Conservation (phyloP, 345 rosid genomes). For the Aegle marmelos region DNA sequence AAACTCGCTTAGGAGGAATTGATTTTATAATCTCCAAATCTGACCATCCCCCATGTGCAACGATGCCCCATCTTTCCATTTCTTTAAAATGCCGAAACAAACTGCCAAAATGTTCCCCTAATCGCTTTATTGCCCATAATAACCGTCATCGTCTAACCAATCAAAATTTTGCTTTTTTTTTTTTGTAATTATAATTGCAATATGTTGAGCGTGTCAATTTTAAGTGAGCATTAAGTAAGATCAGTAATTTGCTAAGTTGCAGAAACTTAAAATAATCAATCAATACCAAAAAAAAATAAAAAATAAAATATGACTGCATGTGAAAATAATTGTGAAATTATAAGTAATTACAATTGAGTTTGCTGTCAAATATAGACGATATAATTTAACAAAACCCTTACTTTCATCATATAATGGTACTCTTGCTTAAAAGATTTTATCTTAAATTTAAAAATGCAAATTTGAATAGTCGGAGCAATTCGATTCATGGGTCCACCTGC, state of each 20-base stretch:
- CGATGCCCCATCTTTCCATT: slow-evolving; percentile 35
- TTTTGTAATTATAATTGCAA: slow-evolving; percentile 1
- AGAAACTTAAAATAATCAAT: too few relatives aligned
- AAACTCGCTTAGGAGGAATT: not conserved
- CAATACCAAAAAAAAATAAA: too few relatives aligned
- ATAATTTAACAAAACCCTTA: too few relatives aligned
- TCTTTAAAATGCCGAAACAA: slow-evolving; percentile 14
- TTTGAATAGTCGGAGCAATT: slow-evolving; percentile 29
- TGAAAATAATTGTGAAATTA: too few relatives aligned
- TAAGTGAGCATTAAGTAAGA: slow-evolving; percentile 4
- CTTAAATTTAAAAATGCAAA: not conserved
- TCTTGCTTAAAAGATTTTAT: not conserved
- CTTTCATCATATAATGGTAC: not conserved
- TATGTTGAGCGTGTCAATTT: not conserved
- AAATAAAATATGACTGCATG: too few relatives aligned
- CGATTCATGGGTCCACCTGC: slow-evolving; percentile 34
- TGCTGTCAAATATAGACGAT: too few relatives aligned
- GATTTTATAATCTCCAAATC: slow-evolving; percentile 28
- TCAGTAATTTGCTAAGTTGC: not conserved
- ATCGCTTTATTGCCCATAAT: slow-evolving; percentile 9
- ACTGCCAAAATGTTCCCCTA: slow-evolving; percentile 30
- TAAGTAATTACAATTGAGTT: too few relatives aligned
- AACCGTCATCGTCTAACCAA: slow-evolving; percentile 6
- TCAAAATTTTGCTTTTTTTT: not conserved
- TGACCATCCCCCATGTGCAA: slow-evolving; percentile 48